A percentile compares a stretch with the other conserved stretches of the same genome.
Evolutionary conservation across 1,139 yeast species (phyloP).

Genomic region (Lipomyces yarrowii): DNA sequence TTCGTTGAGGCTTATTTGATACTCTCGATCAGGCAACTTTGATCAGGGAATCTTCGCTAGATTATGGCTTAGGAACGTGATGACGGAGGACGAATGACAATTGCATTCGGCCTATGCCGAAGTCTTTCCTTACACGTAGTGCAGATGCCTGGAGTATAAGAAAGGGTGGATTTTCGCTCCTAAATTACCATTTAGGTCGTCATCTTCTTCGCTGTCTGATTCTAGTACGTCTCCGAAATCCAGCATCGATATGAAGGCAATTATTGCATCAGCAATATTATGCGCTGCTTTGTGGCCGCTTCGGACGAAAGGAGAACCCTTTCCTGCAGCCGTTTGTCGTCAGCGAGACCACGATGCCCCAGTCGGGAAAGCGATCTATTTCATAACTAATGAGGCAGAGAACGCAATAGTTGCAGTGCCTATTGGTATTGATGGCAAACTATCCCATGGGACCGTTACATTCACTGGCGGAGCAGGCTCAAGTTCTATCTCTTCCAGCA

Average conservation of each 20-base stretch:
- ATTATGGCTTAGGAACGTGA: too few species aligned
- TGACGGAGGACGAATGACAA: too few species aligned
- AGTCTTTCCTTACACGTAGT: too few species aligned
- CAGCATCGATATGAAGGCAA: background rate
- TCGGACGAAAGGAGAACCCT: background rate
- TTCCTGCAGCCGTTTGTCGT: too few species aligned
- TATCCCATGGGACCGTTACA: background rate
- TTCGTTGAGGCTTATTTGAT: background rate
- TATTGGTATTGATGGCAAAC: background rate
- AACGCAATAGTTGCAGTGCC: constrained; percentile 2
- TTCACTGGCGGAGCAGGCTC: constrained; percentile 2
- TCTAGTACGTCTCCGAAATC: too few species aligned
- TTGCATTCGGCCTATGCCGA: too few species aligned
- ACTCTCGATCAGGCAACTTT: background rate
- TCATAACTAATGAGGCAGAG: background rate
- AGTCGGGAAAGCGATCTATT: background rate
- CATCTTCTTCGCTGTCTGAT: too few species aligned
- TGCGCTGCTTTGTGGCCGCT: background rate
- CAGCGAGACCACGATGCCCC: background rate
- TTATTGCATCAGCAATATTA: background rate
- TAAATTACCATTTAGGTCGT: too few species aligned
- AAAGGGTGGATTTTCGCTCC: too few species aligned
- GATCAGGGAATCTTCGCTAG: background rate
- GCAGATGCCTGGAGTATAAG: too few species aligned
- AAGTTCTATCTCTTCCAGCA: constrained; percentile 2